Base-by-base conservation (phyloP, 140 eudicot species). In the Stevia rebaudiana region DNA sequence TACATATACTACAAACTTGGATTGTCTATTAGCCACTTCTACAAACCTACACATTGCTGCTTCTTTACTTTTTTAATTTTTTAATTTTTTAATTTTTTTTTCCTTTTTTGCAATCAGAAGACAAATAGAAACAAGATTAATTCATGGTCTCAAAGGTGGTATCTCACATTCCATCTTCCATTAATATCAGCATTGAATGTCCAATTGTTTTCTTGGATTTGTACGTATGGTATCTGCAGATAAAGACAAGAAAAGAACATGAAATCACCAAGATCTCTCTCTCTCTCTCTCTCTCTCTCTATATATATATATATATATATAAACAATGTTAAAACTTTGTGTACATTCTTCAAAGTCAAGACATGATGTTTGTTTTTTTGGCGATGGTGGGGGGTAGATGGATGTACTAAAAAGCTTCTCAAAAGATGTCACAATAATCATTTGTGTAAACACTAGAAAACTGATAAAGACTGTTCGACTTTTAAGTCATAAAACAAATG, bases 191-290 rank as follows among this genome's bases (percentile, higher is more conserved):
- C 82, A 30, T 87, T 87, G 46, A 91, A 63, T 3, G 95, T 84
- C 98, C 98, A 91, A 72, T 91, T 91, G 60, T 91, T 91, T 76
- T 91, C 98, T 53, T 87, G 80, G 67, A 88, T 42, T 77, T 91
- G 98, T 60, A 85, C 62, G 59, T 91, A 91, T 0, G 95, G 85
- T 60, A 88, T 68, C 96, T 90, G 97, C 69, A 67, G 12, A 47
- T 46, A 57, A n/a, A 46, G 28, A 63, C 3, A 18, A 58, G 17
- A 15, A 54, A 44, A 3, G 16, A 51, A 15, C 61, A 44, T 6
- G 16, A 51, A 6, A 23, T 64, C 37, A 44, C n/a, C 59, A 61
- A 30, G 21, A 67, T 17, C 10, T 15, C 39, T 28, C 33, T 28
- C 33, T 28, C n/a, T n/a, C n/a, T n/a, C n/a, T n/a, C n/a, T n/a